phyloP scores from a whole-genome alignment of 2,329 filamentous ascomycete genomes.

The Ilyonectria sp. region DNA sequence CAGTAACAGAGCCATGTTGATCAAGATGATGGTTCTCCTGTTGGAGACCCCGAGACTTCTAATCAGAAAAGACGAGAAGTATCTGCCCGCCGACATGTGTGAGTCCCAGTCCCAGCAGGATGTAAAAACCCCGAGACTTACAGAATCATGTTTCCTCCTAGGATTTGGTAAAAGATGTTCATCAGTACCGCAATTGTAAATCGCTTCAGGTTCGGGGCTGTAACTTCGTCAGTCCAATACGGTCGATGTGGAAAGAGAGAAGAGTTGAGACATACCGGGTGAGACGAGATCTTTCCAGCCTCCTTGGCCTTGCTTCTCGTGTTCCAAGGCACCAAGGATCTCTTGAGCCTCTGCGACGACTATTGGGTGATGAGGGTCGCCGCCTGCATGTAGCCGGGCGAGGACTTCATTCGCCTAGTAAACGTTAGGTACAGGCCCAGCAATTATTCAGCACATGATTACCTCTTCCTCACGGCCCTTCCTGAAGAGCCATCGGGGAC shows the following conservation, averaged over 20 bases:
- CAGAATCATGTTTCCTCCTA: conserved; percentile 32
- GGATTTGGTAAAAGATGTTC: conserved; percentile 26
- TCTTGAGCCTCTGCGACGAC: conserved; percentile 18
- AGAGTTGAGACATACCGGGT: conserved; percentile 4
- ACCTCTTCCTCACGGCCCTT: conserved; percentile 22
- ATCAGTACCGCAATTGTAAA: conserved; percentile 19
- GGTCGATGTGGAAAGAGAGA: too few species aligned
- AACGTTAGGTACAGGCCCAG: background rate
- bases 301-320: conserved; percentile 19
- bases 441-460: background rate
- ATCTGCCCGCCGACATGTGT: conserved; percentile 5
- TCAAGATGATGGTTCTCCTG: conserved; percentile 10
- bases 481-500: conserved; percentile 24
- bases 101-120: background rate
- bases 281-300: conserved; percentile 28
- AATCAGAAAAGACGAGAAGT: conserved; percentile 24
- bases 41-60: conserved; percentile 6
- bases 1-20: conserved; percentile 22
- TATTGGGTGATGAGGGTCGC: conserved; percentile 8
- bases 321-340: conserved; percentile 17
- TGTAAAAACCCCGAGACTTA: background rate
- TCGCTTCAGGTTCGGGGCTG: conserved; percentile 25
- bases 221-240: background rate
- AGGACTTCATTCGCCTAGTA: conserved; percentile 18
- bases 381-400: conserved; percentile 19